A percentile compares a stretch with the other conserved stretches of the same genome.
phyloP scores from a whole-genome alignment of 2,329 filamentous ascomycete genomes.

The Sclerotinia nivalis region DNA sequence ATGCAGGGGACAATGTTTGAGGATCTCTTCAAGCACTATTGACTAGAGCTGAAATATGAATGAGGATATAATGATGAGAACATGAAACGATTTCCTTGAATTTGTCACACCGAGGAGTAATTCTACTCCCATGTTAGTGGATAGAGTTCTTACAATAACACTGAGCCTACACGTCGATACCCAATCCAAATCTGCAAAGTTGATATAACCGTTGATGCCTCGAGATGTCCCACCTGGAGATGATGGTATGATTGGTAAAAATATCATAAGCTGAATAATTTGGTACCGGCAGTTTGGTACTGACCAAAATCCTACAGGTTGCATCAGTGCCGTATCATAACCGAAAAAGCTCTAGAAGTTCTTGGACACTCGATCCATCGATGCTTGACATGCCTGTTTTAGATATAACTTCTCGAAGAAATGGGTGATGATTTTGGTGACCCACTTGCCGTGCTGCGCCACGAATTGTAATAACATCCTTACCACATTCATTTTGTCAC shows the following conservation, averaged over 20 bases:
- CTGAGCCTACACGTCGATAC: neutral
- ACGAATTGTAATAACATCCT: conserved; percentile 13
- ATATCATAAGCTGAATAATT: conserved; percentile 21
- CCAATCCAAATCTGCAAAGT: conserved; percentile 12
- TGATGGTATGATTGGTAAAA: neutral
- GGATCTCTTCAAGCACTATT: conserved; percentile 6
- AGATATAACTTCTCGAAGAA: conserved; percentile 12
- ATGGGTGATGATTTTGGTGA: conserved; percentile 4
- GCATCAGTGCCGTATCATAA: conserved; percentile 10
- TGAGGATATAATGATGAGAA: conserved; percentile 7
- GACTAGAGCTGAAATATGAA: conserved; percentile 19
- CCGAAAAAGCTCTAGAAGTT: conserved; percentile 14
- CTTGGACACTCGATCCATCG: conserved; percentile 13
- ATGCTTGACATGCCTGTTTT: conserved; percentile 16
- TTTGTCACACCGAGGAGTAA: conserved; percentile 12
- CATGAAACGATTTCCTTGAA: conserved; percentile 11
- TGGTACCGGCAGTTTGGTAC: conserved; percentile 21
- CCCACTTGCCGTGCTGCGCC: conserved; percentile 20
- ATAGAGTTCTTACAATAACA: conserved; percentile 1
- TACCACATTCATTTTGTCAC: conserved; percentile 19
- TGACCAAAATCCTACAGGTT: conserved; percentile 9
- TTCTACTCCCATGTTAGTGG: neutral
- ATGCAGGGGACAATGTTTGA: neutral
- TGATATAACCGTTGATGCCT: neutral
- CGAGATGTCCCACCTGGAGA: neutral